phyloP scores from a whole-genome alignment of 345 rosid genomes.

The Pugionium dolabratum region DNA sequence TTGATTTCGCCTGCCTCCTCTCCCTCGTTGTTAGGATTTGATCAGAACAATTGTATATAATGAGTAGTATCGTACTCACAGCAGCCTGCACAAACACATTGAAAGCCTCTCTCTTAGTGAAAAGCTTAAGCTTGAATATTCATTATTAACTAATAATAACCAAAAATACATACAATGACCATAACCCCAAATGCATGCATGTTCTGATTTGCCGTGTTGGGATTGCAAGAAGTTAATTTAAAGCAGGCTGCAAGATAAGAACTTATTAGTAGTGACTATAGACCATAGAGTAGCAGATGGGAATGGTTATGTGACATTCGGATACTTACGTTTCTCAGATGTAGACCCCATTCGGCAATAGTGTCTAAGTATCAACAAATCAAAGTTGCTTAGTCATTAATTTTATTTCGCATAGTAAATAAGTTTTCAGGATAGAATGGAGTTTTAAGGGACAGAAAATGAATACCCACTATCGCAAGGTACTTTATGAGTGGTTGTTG shows the following conservation, averaged over 20 bases:
- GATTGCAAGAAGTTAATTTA: conserved; percentile 71
- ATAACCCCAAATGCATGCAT: conserved; percentile 79
- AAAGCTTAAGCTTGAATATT: conserved; percentile 1
- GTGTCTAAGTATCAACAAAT: conserved; percentile 52
- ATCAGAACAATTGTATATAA: conserved; percentile 87
- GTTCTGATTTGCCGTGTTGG: conserved; percentile 70
- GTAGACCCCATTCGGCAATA: conserved; percentile 86
- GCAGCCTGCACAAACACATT: conserved; percentile 63
- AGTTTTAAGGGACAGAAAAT: conserved; percentile 30
- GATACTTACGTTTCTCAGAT: conserved; percentile 61
- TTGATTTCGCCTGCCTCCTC: conserved; percentile 72
- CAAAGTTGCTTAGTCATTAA: neutral
- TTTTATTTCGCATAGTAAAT: too few relatives aligned
- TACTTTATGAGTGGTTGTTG: conserved; percentile 44
- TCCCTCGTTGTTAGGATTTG: conserved; percentile 78
- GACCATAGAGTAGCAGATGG: conserved; percentile 7
- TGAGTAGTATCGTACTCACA: conserved; percentile 62
- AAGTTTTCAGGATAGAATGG: neutral
- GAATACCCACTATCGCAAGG: conserved; percentile 63
- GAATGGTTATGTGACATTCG: neutral
- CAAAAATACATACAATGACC: conserved; percentile 64
- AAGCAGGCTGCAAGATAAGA: conserved; percentile 68
- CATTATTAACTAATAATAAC: conserved; percentile 5
- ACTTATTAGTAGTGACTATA: conserved; percentile 12
- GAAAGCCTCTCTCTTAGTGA: conserved; percentile 4